Evolutionary conservation across 2,329 filamentous ascomycete genomes (phyloP), one percentile per base, ranked within the genome.

Genomic region (Sordariomycetes sp.): DNA sequence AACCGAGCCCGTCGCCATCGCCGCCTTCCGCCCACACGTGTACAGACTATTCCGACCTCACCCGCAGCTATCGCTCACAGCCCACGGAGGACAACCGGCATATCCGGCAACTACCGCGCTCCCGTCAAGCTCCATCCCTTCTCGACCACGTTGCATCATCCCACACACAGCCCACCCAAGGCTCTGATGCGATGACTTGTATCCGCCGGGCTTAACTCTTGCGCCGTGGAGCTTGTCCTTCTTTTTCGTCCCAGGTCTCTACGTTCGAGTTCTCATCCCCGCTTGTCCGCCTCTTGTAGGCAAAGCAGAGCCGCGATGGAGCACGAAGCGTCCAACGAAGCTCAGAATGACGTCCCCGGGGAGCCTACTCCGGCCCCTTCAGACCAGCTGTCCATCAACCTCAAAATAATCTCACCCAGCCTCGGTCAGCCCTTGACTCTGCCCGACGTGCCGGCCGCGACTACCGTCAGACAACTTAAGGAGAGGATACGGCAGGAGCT

Each of bases 361-460:
- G 24, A 24, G 28, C 24, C 53, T 6, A 24, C 18, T 25, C 14
- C 53, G 64, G 62, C 61, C 59, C 63, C 66, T 40, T 62, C 65
- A 37, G 67, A 70, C 18, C 64, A 69, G 61, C 70, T 73, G 57
- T 70, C 71, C 40, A 76, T 85, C 67, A 82, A 78, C 59, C 72
- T 86, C 55, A 76, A 82, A 61, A 72, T 86, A 60, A 66, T 86
- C 48, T 86, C 82, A 60, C 82, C 82, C 3, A 84, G 81, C 16
- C 70, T 76, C 55, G 76, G 73, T 56, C 72, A 74, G 22, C 78
- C 78, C 18, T 66, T 85, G 55, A 68, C 71, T 50, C 79, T 85
- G 53, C 71, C 75, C 25, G 67, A 71, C 24, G 68, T 85, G 12
- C 71, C 78, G 16, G 71, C 73, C 48, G 71, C 72, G 1, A 82